Evolutionary conservation across 441 rosid species (phyloP), one percentile per base, ranked within the genome.

Genomic region (Gossypium laxum): DNA sequence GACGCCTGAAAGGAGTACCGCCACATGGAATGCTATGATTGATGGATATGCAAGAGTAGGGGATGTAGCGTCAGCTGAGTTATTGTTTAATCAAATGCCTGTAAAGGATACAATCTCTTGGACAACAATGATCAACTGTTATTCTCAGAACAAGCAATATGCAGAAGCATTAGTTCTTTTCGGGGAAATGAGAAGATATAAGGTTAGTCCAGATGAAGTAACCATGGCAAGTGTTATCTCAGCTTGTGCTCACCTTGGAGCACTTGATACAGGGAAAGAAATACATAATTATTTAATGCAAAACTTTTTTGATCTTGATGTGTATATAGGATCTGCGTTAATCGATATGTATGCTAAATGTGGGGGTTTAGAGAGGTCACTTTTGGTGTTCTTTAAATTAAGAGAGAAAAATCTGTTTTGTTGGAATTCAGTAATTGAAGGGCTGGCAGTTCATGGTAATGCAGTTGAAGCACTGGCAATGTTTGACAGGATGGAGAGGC

Each of bases 281-380:
- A 84, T 85, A 74, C 91, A 87, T 78, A 69, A 78, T 43, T 84
- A 77, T 73, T 74, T 77, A 8, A 52, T 75, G 72, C 79, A 76
- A 64, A 77, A 69, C 14, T 76, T 75, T 72, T 80, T 87, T 76
- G 50, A 79, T 65, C 71, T 84, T 24, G 89, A 85, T 75, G 89
- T 84, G 56, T 85, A 77, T 64, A 80, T 84, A 62, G 91, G 89
- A 8, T 87, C 91, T 52, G 87, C 87, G 3, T 12, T 87, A 51
- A 75, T 85, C n/a, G 86, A 87, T 66, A 85, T 85, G 89, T 87
- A 86, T 55, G 82, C 89, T 5, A 85, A 88, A 74, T 85, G 92
- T 0, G 89, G 87, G 22, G 77, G 79, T 72, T 73, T 84, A 22
- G 82, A 82, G n/a, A 72, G 50, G 28, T 85, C 88, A 1, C 87